Percentiles rank a stretch among this genome's conserved stretches.
Conservation (phyloP, 163 green algal genomes). For the Smithsoniella earleae region DNA sequence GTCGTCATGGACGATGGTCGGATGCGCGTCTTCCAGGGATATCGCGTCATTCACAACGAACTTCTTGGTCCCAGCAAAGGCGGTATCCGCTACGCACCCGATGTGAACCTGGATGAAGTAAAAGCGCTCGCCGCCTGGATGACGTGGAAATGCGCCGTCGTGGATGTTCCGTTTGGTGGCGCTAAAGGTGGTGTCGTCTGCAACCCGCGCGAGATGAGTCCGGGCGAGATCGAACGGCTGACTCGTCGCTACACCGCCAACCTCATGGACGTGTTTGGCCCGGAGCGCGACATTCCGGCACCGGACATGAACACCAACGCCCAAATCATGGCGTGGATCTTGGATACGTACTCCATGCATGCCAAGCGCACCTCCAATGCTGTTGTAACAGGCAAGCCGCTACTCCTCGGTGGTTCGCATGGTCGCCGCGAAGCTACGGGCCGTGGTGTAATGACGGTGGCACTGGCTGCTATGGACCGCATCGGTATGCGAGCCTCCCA, state of each 20-base stretch:
- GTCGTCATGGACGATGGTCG: constrained; percentile 37
- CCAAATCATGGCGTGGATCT: constrained; percentile 53
- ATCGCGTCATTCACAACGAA: constrained; percentile 62
- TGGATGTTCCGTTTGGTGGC: constrained; percentile 70
- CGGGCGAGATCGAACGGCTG: too few relatives aligned
- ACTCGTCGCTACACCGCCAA: too few relatives aligned
- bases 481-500: not conserved
- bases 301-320: constrained; percentile 59
- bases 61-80: constrained; percentile 58
- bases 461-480: not conserved
- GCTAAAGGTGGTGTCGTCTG: constrained; percentile 66
- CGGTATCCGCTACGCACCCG: constrained; percentile 43
- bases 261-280: constrained; percentile 50
- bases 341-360: constrained; percentile 63
- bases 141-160: constrained; percentile 68
- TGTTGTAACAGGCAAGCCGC: constrained; percentile 52
- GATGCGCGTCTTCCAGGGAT: constrained; percentile 43
- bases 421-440: constrained; percentile 59
- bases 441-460: constrained; percentile 36
- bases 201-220: too few relatives aligned
- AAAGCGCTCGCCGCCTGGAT: constrained; percentile 43
- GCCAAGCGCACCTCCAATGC: constrained; percentile 48
- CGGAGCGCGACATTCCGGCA: constrained; percentile 54
- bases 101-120: constrained; percentile 39
- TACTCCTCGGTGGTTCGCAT: constrained; percentile 54